These are phyloP conservation scores for Raffaelea deltoideospora DNA, from an alignment of 2,329 filamentous ascomycete species.

Conservation along the genomic window DNA sequence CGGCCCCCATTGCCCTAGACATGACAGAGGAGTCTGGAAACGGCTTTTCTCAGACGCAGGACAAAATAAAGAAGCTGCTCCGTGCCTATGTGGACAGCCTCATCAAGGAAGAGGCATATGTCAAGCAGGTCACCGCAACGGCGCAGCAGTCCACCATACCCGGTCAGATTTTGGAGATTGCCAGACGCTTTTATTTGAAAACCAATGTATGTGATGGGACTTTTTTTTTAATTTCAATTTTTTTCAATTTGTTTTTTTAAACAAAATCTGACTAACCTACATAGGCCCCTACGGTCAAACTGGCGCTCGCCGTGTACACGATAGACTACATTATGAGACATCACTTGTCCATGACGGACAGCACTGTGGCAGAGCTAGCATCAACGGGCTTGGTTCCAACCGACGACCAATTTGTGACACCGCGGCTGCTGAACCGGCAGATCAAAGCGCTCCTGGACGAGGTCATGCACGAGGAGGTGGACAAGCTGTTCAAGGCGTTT, in stretches of 20 bases:
- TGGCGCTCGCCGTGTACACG: constrained; percentile 37
- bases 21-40: constrained; percentile 20
- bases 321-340: constrained; percentile 42
- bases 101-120: constrained; percentile 29
- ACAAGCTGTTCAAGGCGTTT: constrained; percentile 36
- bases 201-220: constrained; percentile 28
- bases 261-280: background rate
- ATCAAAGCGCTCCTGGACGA: constrained; percentile 42
- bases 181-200: constrained; percentile 30
- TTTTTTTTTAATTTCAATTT: background rate
- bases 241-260: background rate
- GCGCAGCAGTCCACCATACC: constrained; percentile 27
- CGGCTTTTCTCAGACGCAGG: constrained; percentile 23
- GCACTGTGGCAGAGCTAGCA: constrained; percentile 25
- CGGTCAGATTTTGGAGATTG: constrained; percentile 27
- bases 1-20: constrained; percentile 37
- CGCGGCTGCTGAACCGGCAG: constrained; percentile 39
- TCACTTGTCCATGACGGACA: constrained; percentile 34
- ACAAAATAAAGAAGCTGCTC: constrained; percentile 23
- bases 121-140: constrained; percentile 34
- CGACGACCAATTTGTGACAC: constrained; percentile 29
- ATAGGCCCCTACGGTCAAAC: constrained; percentile 35
- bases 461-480: constrained; percentile 34
- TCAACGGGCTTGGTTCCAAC: constrained; percentile 27
- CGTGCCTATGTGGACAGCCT: constrained; percentile 35